Evolutionary conservation across 2,329 filamentous ascomycete species (phyloP).

Genomic region (Aureobasidium melanogenum): DNA sequence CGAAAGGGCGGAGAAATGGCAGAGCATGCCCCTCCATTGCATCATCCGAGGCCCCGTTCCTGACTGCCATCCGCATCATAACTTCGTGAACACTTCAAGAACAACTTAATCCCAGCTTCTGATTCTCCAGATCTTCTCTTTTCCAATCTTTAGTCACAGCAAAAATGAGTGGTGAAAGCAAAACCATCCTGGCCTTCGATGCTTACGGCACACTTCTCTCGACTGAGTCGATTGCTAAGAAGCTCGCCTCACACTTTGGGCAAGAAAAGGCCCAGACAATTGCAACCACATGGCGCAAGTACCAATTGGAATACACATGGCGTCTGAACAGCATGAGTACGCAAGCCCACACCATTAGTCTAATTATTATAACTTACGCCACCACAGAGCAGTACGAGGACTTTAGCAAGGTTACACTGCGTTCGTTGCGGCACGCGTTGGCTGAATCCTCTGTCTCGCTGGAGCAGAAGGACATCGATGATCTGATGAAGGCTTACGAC

Average conservation of each 20-base stretch:
- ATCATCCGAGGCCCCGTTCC: slow-evolving; percentile 4
- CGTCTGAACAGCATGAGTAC: slow-evolving; percentile 65
- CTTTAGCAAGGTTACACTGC: slow-evolving; percentile 55
- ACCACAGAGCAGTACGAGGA: slow-evolving; percentile 48
- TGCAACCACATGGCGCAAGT: slow-evolving; percentile 55
- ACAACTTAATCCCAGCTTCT: not conserved
- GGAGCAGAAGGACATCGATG: slow-evolving; percentile 33
- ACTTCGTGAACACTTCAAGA: not conserved
- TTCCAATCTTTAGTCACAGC: not conserved
- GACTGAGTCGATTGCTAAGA: slow-evolving; percentile 56
- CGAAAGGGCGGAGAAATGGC: slow-evolving; percentile 4
- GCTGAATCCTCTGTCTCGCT: slow-evolving; percentile 47
- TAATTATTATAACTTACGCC: not conserved
- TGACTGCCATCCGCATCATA: not conserved
- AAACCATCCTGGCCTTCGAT: slow-evolving; percentile 59
- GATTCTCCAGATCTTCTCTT: not conserved
- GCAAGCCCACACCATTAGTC: slow-evolving; percentile 15
- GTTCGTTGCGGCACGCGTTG: slow-evolving; percentile 55
- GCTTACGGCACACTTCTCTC: slow-evolving; percentile 68
- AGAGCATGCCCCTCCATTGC: not conserved
- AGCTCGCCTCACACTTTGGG: slow-evolving; percentile 50
- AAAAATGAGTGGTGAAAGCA: slow-evolving; percentile 4
- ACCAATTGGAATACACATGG: slow-evolving; percentile 73
- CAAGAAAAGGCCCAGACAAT: slow-evolving; percentile 48
- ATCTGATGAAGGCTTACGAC: slow-evolving; percentile 57